Evolutionary conservation across 2,329 filamentous ascomycete genomes (phyloP), one percentile per base, ranked within the genome.

Genomic region (Exophiala phaeomuriformis): DNA sequence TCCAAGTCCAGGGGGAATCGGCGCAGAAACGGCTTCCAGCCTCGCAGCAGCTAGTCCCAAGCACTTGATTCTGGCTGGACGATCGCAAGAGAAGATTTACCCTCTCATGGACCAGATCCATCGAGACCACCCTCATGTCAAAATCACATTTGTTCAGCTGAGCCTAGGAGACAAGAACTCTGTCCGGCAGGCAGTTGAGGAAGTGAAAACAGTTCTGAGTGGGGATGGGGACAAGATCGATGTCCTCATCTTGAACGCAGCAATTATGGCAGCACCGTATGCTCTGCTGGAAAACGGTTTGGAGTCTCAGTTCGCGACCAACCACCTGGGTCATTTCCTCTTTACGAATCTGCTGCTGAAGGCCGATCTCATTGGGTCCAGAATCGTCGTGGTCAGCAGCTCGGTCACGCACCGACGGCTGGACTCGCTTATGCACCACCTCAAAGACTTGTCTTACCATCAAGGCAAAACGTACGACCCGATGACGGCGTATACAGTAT

Each of bases 221-320:
- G 44, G 5, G 4, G 54, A 35, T 31, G 48, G 19, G 19, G 19
- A 47, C 47, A 51, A 58, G 39, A 68, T 76, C 41, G 70, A 74
- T 59, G 64, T 74, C 1, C 58, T 74, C 2, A 68, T 75, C 52
- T 71, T 74, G 61, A 75, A 72, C 54, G 71, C 73, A 7, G 72
- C 70, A 1, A 63, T 74, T 33, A 72, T 73, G 68, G 67, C 62
- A 1, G 58, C 63, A 3, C 69, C 67, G 47, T 49, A 58, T 37
- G 42, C 33, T 2, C 47, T 59, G 2, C 52, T 55, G 1, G 47
- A 30, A 19, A 68, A 74, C 30, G 69, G 68, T 6, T 62, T 71
- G 40, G 72, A 76, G 58, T 62, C 60, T 2, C 70, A 70, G 19
- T 68, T 72, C 12, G 65, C 62, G 2, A 69, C 63, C 1, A 75